Percentiles rank a stretch among this genome's conserved stretches.
These are phyloP conservation scores for Leccinum sublutescens DNA, from an alignment of 768 basidiomycete genomes.

Conservation along the genomic window DNA sequence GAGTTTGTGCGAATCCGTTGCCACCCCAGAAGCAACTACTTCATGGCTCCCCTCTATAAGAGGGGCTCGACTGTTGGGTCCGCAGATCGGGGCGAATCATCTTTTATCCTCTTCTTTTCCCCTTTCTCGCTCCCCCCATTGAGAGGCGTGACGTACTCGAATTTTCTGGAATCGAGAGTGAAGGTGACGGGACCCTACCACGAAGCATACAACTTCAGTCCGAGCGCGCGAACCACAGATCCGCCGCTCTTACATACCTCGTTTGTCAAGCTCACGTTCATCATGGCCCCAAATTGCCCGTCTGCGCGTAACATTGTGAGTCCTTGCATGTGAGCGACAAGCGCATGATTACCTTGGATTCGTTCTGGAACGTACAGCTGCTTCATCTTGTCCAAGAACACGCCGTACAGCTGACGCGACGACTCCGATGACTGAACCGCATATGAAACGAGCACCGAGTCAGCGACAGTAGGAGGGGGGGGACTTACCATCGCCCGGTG, in stretches of 20 bases:
- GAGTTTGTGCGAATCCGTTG: neutral
- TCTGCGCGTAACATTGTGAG: slow-evolving; percentile 44
- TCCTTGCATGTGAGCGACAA: neutral
- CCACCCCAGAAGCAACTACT: neutral
- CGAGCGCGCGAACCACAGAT: neutral
- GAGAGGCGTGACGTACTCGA: slow-evolving; percentile 52
- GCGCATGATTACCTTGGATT: slow-evolving; percentile 60
- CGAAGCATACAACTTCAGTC: slow-evolving; percentile 2
- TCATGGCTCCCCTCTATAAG: slow-evolving; percentile 10
- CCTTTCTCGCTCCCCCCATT: slow-evolving; percentile 10
- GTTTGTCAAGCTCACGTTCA: slow-evolving; percentile 84
- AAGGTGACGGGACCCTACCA: slow-evolving; percentile 80
- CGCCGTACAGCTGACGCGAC: slow-evolving; percentile 67
- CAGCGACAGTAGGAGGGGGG: neutral
- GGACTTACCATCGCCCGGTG: slow-evolving; percentile 83
- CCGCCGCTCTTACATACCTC: slow-evolving; percentile 52
- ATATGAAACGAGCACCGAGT: too few species aligned
- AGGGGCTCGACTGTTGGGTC: slow-evolving; percentile 1
- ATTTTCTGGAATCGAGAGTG: slow-evolving; percentile 79
- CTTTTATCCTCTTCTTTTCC: slow-evolving; percentile 7
- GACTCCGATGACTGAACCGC: slow-evolving; percentile 49
- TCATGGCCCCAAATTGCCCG: slow-evolving; percentile 96
- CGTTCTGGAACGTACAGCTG: slow-evolving; percentile 68
- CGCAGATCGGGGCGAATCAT: slow-evolving; percentile 1
- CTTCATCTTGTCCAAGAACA: slow-evolving; percentile 68